A percentile compares a stretch with the other conserved stretches of the same genome.
These are phyloP conservation scores for Ochromonas danica DNA, from an alignment of 108 stramenopile genomes.

Conservation along the genomic window DNA sequence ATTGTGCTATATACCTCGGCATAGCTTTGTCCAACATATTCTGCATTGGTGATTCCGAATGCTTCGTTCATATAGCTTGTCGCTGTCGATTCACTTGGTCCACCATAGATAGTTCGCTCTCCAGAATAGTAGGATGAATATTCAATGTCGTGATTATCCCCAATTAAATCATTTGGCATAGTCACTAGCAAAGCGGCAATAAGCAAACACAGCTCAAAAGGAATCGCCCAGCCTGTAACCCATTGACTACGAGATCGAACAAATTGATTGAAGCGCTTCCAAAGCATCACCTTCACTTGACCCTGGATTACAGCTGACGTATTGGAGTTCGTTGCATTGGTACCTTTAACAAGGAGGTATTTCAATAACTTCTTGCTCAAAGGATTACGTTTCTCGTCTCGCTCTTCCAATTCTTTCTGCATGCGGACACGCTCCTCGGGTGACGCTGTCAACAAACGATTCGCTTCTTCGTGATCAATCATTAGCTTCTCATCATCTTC, in stretches of 20 bases:
- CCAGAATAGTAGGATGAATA: neutral
- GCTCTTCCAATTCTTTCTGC: neutral
- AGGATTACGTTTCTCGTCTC: neutral
- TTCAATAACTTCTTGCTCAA: neutral
- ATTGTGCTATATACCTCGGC: neutral
- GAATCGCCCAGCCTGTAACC: neutral
- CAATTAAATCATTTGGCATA: neutral
- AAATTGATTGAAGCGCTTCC: conserved; percentile 23
- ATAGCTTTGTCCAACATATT: conserved; percentile 27
- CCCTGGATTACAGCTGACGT: neutral
- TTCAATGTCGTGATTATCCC: neutral
- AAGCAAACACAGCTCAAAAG: neutral
- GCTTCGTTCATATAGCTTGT: neutral
- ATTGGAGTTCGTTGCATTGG: neutral
- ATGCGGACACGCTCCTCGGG: neutral
- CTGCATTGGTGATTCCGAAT: neutral
- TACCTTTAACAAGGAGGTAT: neutral
- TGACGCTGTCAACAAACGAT: conserved; percentile 27
- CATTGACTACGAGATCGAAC: conserved; percentile 27
- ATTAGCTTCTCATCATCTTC: conserved; percentile 18
- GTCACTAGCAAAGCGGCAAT: neutral
- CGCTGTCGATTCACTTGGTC: neutral
- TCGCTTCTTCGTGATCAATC: conserved; percentile 9
- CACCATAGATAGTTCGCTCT: no score
- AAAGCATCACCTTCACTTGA: neutral